These are phyloP conservation scores for Penicillium sp. DNA, from an alignment of 2,329 filamentous ascomycete genomes.

Conservation along the genomic window DNA sequence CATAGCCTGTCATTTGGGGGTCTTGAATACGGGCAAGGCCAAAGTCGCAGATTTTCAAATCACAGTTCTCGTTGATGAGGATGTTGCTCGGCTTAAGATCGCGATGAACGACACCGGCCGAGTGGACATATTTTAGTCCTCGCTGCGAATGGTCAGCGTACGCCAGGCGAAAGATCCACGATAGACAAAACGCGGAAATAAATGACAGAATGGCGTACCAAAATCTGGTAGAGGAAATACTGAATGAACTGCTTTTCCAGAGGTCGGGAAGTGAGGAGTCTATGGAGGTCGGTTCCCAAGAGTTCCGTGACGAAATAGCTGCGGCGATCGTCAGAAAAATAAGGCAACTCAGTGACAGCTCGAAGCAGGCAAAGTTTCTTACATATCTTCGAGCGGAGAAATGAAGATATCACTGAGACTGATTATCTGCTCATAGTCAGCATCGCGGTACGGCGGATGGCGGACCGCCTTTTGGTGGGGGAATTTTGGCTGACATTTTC, in stretches of 20 bases:
- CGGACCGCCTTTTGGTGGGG: too few relatives aligned
- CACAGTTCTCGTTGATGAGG: slow-evolving; percentile 96
- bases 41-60: slow-evolving; percentile 98
- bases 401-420: slow-evolving; percentile 99
- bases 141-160: too few relatives aligned
- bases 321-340: slow-evolving; percentile 14
- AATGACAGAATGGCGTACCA: too few relatives aligned
- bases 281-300: slow-evolving; percentile 89
- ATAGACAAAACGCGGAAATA: too few relatives aligned
- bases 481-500: slow-evolving; percentile 59
- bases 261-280: slow-evolving; percentile 84
- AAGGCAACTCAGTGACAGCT: too few relatives aligned
- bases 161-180: too few relatives aligned
- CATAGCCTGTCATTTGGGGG: slow-evolving; percentile 97
- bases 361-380: too few relatives aligned
- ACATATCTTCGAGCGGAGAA: slow-evolving; percentile 97
- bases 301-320: slow-evolving; percentile 98
- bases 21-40: slow-evolving; percentile 93
- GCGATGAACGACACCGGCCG: slow-evolving; percentile 78
- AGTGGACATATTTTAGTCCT: slow-evolving; percentile 95
- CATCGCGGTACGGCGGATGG: too few relatives aligned
- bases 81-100: slow-evolving; percentile 81
- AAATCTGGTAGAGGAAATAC: slow-evolving; percentile 98
- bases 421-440: slow-evolving; percentile 60
- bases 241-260: slow-evolving; percentile 99